A percentile compares a stretch with the other conserved stretches of the same genome.
Conservation (phyloP, 2,329 filamentous ascomycete genomes). For the Dactylellina parvicollis region DNA sequence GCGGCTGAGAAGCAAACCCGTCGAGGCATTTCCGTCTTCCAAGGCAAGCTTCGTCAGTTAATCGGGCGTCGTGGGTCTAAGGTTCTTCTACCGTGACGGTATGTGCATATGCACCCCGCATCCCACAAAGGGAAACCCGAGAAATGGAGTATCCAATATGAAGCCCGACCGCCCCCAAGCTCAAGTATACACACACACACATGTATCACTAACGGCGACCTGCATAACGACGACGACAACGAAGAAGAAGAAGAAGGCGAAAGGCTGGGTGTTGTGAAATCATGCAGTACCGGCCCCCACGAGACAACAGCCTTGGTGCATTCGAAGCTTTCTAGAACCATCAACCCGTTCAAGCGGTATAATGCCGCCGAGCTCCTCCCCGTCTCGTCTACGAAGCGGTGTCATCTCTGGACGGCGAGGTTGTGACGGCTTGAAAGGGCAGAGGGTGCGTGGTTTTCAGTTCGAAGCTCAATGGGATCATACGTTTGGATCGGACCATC, state of each 20-base stretch:
- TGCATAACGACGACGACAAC: not conserved
- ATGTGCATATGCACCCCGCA: slow-evolving; percentile 31
- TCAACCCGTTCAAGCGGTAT: not conserved
- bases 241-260: too few species aligned
- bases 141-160: not conserved
- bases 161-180: not conserved
- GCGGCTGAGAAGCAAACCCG: too few species aligned
- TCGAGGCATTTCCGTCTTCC: too few species aligned
- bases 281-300: too few species aligned
- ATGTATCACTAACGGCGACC: slow-evolving; percentile 20
- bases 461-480: not conserved
- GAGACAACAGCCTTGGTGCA: too few species aligned
- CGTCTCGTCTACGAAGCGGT: not conserved
- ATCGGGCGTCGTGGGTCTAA: too few species aligned
- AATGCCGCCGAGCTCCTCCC: not conserved
- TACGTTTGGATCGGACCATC: not conserved
- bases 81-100: too few species aligned
- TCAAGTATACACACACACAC: too few species aligned
- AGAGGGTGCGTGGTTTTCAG: not conserved
- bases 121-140: slow-evolving; percentile 15
- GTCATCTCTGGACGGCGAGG: not conserved
- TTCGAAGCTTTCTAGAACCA: too few species aligned
- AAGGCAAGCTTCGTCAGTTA: too few species aligned
- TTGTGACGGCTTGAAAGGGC: not conserved
- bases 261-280: too few species aligned